Evolutionary conservation across 176 grass and related monocot genomes (phyloP).

Genomic region (Puccinellia tenuiflora): DNA sequence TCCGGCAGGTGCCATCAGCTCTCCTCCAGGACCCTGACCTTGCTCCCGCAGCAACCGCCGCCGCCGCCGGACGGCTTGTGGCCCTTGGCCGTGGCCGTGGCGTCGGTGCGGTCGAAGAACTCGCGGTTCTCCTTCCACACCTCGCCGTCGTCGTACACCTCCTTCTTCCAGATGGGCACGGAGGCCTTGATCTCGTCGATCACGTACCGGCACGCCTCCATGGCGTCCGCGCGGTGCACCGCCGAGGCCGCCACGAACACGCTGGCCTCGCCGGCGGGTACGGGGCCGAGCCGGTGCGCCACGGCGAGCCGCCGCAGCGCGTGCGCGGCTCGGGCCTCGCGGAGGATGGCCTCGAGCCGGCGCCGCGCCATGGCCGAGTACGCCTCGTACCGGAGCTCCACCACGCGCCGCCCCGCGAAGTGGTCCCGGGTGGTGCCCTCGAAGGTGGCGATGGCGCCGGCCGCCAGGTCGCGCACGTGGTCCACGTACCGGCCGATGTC

Average conservation of each 20-base stretch:
- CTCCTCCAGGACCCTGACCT: constrained; percentile 43
- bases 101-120: constrained; percentile 50
- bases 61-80: constrained; percentile 2
- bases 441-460: constrained; percentile 92
- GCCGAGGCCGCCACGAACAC: constrained; percentile 83
- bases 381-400: constrained; percentile 92
- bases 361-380: constrained; percentile 76
- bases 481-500: constrained; percentile 54
- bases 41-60: constrained; percentile 66
- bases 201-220: constrained; percentile 83
- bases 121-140: constrained; percentile 98
- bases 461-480: constrained; percentile 74
- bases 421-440: constrained; percentile 81
- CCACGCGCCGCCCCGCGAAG: constrained; percentile 72
- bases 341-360: constrained; percentile 43
- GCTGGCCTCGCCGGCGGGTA: constrained; percentile 75
- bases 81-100: background rate
- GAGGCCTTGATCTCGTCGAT: constrained; percentile 95
- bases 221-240: constrained; percentile 78
- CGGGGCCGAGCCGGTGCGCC: constrained; percentile 63
- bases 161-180: constrained; percentile 97
- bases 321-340: constrained; percentile 46
- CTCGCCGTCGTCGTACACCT: constrained; percentile 96
- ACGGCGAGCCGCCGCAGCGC: constrained; percentile 59
- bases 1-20: constrained; percentile 2